Percentiles rank a stretch among this genome's conserved stretches.
phyloP scores from a whole-genome alignment of 2,329 filamentous ascomycete species.

The Graphilbum ipis-grandicollis region DNA sequence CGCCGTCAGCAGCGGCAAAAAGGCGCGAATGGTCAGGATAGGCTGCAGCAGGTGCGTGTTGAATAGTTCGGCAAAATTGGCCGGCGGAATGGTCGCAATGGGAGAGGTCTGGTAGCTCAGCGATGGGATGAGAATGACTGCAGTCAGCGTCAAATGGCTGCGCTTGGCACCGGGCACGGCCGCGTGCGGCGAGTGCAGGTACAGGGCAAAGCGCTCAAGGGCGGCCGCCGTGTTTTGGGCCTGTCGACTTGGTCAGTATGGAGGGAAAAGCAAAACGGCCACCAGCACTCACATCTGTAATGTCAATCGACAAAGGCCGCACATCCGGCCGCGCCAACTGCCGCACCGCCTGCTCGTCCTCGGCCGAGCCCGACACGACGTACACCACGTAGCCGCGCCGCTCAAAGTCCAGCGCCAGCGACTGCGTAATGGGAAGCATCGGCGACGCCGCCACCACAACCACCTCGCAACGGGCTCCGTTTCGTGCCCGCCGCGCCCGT shows the following conservation, averaged over 20 bases:
- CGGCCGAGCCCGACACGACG: constrained; percentile 66
- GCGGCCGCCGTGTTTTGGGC: constrained; percentile 46
- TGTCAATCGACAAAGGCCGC: constrained; percentile 63
- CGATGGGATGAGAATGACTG: constrained; percentile 70
- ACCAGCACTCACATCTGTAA: constrained; percentile 53
- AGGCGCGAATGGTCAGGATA: constrained; percentile 73
- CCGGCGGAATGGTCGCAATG: constrained; percentile 69
- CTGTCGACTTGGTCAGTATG: too few relatives aligned
- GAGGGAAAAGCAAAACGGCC: too few relatives aligned
- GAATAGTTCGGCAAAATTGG: constrained; percentile 74
- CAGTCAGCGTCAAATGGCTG: constrained; percentile 60
- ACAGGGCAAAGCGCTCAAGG: constrained; percentile 53
- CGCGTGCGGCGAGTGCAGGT: constrained; percentile 57
- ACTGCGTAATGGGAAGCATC: constrained; percentile 65
- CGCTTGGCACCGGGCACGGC: constrained; percentile 60
- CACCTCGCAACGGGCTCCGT: constrained; percentile 77
- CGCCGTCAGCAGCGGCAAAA: constrained; percentile 61
- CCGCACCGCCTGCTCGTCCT: constrained; percentile 69
- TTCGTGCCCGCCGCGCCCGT: constrained; percentile 60
- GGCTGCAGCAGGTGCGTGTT: constrained; percentile 85
- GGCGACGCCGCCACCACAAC: constrained; percentile 78
- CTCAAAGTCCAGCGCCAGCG: constrained; percentile 73
- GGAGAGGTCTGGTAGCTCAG: constrained; percentile 66
- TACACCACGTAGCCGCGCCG: constrained; percentile 86
- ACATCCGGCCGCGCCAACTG: constrained; percentile 67